Evolutionary conservation across 495 filamentous ascomycete species (phyloP).

Genomic region (Aspergillus haitiensis): DNA sequence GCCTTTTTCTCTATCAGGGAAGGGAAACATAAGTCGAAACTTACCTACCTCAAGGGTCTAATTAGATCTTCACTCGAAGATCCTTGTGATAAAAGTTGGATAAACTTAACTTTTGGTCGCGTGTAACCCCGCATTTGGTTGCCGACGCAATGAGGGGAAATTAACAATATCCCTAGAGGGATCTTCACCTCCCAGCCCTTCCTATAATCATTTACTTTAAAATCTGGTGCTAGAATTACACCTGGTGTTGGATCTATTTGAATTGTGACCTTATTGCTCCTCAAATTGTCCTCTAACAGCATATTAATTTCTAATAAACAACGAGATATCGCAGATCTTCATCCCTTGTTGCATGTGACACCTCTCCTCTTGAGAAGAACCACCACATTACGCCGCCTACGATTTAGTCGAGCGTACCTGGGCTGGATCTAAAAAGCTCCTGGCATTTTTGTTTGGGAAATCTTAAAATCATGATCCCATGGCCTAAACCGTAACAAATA

Average conservation of each 20-base stretch:
- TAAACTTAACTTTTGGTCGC: too few species aligned
- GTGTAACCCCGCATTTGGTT: slow-evolving; percentile 1
- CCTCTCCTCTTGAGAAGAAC: not conserved
- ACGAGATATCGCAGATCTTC: slow-evolving; percentile 7
- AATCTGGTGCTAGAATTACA: not conserved
- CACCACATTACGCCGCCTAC: not conserved
- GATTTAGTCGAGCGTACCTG: not conserved
- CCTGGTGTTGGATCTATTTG: not conserved
- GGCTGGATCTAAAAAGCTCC: not conserved
- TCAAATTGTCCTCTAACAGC: not conserved
- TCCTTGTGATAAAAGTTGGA: too few species aligned
- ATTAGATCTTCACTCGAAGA: not conserved
- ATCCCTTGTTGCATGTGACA: slow-evolving; percentile 14
- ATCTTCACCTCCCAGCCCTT: not conserved
- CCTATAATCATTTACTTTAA: not conserved
- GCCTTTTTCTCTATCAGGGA: too few species aligned
- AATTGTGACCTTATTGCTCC: not conserved
- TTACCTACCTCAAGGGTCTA: not conserved
- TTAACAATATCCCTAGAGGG: not conserved
- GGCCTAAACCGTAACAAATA: too few species aligned
- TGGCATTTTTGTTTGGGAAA: too few species aligned
- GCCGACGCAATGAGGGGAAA: slow-evolving; percentile 1
- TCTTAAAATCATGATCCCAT: too few species aligned
- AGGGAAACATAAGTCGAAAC: too few species aligned
- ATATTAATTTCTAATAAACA: not conserved